Evolutionary conservation across 345 rosid genomes (phyloP).

Genomic region (Camelina sativa): DNA sequence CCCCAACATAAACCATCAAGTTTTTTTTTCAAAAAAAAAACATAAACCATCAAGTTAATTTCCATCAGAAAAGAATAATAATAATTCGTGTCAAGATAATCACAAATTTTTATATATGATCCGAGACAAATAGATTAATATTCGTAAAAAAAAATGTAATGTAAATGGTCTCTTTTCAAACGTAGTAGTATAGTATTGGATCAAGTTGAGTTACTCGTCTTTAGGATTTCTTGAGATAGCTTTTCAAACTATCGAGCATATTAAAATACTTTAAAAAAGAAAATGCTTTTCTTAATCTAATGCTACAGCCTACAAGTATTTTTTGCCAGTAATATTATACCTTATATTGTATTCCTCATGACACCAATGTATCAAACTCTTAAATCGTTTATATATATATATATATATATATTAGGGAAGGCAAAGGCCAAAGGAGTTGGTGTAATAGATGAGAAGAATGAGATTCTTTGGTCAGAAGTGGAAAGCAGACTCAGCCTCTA

Average conservation of each 20-base stretch:
- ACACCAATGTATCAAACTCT: neutral
- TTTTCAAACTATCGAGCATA: neutral
- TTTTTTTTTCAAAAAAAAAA: no score
- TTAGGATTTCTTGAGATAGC: neutral
- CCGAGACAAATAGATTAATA: no score
- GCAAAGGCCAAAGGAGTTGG: constrained; percentile 40
- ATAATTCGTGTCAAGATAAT: no score
- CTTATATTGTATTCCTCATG: neutral
- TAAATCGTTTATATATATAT: neutral
- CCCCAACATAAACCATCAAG: no score
- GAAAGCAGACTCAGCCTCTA: constrained; percentile 46
- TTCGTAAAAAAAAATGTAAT: no score
- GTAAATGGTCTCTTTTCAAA: no score
- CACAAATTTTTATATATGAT: no score
- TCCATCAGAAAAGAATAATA: no score
- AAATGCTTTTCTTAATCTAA: neutral
- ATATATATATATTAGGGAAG: neutral
- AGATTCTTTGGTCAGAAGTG: constrained; percentile 48
- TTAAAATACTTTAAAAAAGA: neutral
- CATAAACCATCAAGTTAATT: no score
- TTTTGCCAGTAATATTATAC: neutral
- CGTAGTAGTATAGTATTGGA: no score
- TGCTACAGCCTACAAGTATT: neutral
- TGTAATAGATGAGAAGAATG: constrained; percentile 43
- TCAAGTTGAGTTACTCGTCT: neutral